Evolutionary conservation across 2,329 filamentous ascomycete species (phyloP), one percentile per base, ranked within the genome.

Genomic region (Cordyceps pruinosa): DNA sequence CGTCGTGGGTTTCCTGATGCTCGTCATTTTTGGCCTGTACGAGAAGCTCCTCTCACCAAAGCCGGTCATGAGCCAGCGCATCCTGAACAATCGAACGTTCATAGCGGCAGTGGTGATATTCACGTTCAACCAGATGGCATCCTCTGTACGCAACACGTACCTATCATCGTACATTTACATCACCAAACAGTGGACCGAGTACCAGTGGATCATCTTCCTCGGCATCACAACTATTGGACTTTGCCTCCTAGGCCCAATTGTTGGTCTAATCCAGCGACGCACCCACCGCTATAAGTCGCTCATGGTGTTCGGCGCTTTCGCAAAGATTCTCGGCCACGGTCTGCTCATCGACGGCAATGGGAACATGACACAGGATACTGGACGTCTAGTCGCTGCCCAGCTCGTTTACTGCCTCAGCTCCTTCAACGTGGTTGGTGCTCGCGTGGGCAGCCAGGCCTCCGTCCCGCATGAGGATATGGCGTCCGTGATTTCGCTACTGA

Each of bases 381-480:
- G 32, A 65, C 63, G 44, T 72, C 72, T 2, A 67, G 67, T 3
- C 63, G 66, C 1, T 71, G 7, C 58, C 66, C 9, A 66, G 59
- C 61, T 76, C n/a, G 60, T 75, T 25, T 67, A 68, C 56, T 71
- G 72, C 26, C 63, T 71, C 2, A 66, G 67, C 19, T 68, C 72
- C 0, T 66, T 73, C 61, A 70, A 68, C 48, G 69, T 75, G 2
- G 68, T 76, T 21, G 73, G 73, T 28, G 70, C 65, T 4, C 70
- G 72, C 9, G 73, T 76, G 0, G 74, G 70, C 7, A 65, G 62
- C 3, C 72, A 75, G 56, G 72, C 72, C 7, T 75, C 73, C 0
- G 73, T 75, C 0, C 72, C 73, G 0, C 74, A 76, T 59, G 67
- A 75, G 52, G 73, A 76, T 41, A 59, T 76, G 50, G 72, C 74